Evolutionary conservation across 1,284 basidiomycete genomes (phyloP).

Genomic region (Amylostereum areolatum): DNA sequence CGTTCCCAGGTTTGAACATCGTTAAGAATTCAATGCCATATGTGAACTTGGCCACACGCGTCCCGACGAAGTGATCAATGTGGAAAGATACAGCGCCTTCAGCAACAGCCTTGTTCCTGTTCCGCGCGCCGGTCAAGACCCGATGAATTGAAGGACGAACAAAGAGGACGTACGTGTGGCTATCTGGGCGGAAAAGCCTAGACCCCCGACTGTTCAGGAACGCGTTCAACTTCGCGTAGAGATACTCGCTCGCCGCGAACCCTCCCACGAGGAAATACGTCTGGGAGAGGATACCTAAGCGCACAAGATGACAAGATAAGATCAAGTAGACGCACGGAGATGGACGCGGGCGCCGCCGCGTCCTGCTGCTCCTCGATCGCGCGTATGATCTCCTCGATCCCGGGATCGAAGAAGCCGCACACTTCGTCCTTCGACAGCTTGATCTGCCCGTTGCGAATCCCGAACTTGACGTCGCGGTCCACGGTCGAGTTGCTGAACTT

Average conservation of each 20-base stretch:
- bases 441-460: slow-evolving; percentile 41
- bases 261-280: slow-evolving; percentile 36
- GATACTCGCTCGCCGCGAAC: slow-evolving; percentile 34
- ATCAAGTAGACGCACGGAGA: background rate
- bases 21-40: background rate
- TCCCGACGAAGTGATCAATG: background rate
- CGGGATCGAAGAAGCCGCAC: slow-evolving; percentile 38
- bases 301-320: slow-evolving; percentile 3
- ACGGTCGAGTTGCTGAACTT: slow-evolving; percentile 36
- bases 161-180: background rate
- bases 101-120: background rate
- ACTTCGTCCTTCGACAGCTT: slow-evolving; percentile 32
- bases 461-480: slow-evolving; percentile 38
- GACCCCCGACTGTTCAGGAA: slow-evolving; percentile 20
- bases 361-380: slow-evolving; percentile 29
- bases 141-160: background rate
- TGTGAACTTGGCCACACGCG: background rate
- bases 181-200: background rate
- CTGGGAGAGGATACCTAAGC: slow-evolving; percentile 15
- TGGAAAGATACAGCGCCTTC: background rate
- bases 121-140: background rate
- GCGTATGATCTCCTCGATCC: slow-evolving; percentile 23
- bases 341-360: slow-evolving; percentile 8
- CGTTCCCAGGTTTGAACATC: too few species aligned
- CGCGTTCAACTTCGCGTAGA: slow-evolving; percentile 23